phyloP scores from a whole-genome alignment of 768 basidiomycete species.

The Udeniomyces megalosporus region DNA sequence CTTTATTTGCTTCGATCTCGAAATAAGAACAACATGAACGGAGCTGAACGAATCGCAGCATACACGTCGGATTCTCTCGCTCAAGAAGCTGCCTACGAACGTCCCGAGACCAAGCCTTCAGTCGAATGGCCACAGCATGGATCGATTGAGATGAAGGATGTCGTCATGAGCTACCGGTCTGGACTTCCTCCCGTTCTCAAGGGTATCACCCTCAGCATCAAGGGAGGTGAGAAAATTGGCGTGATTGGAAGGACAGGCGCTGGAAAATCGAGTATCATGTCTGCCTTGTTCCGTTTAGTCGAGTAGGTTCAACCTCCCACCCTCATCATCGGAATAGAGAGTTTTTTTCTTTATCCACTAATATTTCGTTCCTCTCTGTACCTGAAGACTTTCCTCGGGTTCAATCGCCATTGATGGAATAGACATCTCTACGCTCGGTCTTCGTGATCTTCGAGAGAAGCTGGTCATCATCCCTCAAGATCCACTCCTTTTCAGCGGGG shows the following conservation, averaged over 20 bases:
- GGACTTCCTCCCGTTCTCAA: slow-evolving; percentile 73
- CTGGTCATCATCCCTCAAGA: slow-evolving; percentile 25
- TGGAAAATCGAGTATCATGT: slow-evolving; percentile 46
- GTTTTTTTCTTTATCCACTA: neutral
- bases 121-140: slow-evolving; percentile 61
- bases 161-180: slow-evolving; percentile 66
- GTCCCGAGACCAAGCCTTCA: slow-evolving; percentile 42
- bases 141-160: slow-evolving; percentile 33
- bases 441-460: slow-evolving; percentile 42
- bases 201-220: slow-evolving; percentile 53
- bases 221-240: slow-evolving; percentile 74
- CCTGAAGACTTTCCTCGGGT: slow-evolving; percentile 41
- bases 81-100: slow-evolving; percentile 34
- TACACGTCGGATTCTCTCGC: slow-evolving; percentile 4
- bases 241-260: slow-evolving; percentile 38
- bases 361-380: neutral
- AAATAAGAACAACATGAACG: neutral
- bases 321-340: too few relatives aligned
- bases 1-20: too few relatives aligned
- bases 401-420: slow-evolving; percentile 62
- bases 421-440: slow-evolving; percentile 68
- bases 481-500: slow-evolving; percentile 35
- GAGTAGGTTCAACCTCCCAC: too few relatives aligned
- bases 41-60: neutral
- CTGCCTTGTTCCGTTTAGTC: slow-evolving; percentile 50